Percentiles rank a stretch among this genome's conserved stretches.
Conservation (phyloP, 148 eudicot species). For the Cornus suecica region DNA sequence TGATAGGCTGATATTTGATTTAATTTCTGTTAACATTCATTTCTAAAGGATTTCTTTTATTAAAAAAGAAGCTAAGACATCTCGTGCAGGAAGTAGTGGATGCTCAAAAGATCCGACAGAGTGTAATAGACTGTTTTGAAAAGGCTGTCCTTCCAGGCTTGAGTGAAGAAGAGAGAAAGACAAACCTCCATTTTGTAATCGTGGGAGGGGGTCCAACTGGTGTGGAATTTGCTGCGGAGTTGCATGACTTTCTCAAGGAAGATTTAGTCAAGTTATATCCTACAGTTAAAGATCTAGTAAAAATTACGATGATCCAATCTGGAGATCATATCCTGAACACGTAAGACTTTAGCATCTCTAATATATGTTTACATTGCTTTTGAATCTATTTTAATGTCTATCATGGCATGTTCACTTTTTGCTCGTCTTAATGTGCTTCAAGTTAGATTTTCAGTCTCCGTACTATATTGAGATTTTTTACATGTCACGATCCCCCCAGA, state of each 20-base stretch:
- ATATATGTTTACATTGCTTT: background rate
- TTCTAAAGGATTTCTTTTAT: background rate
- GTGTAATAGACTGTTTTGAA: constrained; percentile 72
- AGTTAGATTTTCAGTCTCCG: background rate
- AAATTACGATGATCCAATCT: constrained; percentile 63
- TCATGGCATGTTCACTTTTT: background rate
- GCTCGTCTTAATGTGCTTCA: background rate
- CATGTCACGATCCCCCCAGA: background rate
- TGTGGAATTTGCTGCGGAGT: constrained; percentile 80
- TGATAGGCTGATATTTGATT: background rate
- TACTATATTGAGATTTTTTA: too few relatives aligned
- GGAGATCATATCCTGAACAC: constrained; percentile 79
- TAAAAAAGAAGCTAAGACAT: background rate
- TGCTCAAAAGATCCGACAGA: constrained; percentile 62
- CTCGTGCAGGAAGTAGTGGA: constrained; percentile 72
- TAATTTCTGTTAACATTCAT: background rate
- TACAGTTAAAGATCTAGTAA: constrained; percentile 44
- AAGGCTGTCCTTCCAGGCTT: constrained; percentile 63
- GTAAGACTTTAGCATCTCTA: constrained; percentile 31
- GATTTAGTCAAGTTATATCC: constrained; percentile 64
- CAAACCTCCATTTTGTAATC: constrained; percentile 60
- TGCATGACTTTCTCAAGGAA: constrained; percentile 60
- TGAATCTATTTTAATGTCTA: background rate
- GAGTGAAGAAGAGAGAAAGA: constrained; percentile 61
- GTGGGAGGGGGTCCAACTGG: constrained; percentile 90